Evolutionary conservation across 1,139 yeast species (phyloP), one percentile per base, ranked within the genome.

Genomic region (Pichia sp.): DNA sequence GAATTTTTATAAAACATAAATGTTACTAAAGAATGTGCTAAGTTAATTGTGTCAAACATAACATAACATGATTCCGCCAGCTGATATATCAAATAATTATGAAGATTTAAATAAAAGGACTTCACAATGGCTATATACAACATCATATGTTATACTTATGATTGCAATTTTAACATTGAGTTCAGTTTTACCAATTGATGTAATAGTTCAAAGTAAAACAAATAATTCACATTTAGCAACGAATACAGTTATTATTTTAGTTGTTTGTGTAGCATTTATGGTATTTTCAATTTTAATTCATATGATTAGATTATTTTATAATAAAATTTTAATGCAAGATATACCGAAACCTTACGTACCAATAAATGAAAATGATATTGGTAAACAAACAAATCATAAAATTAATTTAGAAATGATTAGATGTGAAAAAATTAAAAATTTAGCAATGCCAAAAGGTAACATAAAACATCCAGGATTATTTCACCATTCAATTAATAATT

Each of bases 291-390:
- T 74, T 8, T 50, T 77, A 2, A 61, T 86, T 24, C 67, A 71
- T 40, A 55, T 74, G 7, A 60, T 68, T 51, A 61, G 97, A 48
- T 65, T 87, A n/a, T 69, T 80, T 48, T 73, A 76, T 36, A 71
- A 75, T 41, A 69, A 82, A 47, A 70, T 78, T 37, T 67, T 82
- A 27, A 61, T 89, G 55, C 78, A 78, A 48, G 94, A 83, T 52
- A 84, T 89, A 22, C 97, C 97, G 0, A 71, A 79, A 48, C 68
- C 78, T 39, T 87, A 86, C 60, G 70, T 87, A 23, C 94, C 95
- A 0, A 57, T 69, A 4, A 76, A 80, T 26, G 68, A 73, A 25
- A 73, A 71, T 35, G 96, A 87, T 60, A 66, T 85, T 43, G 87
- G 92, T 0, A 59, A 60, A 22, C 65, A 66, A n/a, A 29, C 75